These are phyloP conservation scores for Ophiostoma fasciatum DNA, from an alignment of 2,329 filamentous ascomycete genomes.

Conservation along the genomic window DNA sequence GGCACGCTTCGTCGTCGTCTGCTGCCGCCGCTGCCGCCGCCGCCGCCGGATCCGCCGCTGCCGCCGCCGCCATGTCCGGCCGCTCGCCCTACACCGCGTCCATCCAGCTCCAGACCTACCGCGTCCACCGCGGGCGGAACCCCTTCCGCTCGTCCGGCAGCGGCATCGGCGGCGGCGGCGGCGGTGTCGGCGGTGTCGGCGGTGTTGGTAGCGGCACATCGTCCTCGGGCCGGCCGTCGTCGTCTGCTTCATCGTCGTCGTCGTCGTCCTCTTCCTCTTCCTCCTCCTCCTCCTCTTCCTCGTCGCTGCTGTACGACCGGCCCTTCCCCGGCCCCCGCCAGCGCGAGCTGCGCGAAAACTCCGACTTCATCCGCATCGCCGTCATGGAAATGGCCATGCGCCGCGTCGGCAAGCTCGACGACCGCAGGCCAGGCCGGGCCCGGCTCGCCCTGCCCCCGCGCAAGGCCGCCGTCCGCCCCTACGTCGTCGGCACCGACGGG, in stretches of 20 bases:
- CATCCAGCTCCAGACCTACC: constrained; percentile 60
- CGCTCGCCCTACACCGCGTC: constrained; percentile 42
- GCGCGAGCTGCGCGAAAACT: constrained; percentile 54
- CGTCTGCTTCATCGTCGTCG: too few relatives aligned
- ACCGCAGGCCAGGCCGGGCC: constrained; percentile 51
- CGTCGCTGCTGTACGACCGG: constrained; percentile 4
- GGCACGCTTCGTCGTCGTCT: background rate
- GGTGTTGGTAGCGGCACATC: too few relatives aligned
- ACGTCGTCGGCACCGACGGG: constrained; percentile 41
- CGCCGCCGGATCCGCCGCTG: background rate
- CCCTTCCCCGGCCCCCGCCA: constrained; percentile 35
- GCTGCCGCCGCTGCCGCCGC: constrained; percentile 8
- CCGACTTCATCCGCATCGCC: constrained; percentile 55
- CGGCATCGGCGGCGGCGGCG: background rate
- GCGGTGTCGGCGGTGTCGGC: background rate
- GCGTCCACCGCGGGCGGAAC: constrained; percentile 29
- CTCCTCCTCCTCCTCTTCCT: too few relatives aligned
- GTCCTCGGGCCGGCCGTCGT: background rate
- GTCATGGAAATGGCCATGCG: constrained; percentile 63
- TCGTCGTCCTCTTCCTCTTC: too few relatives aligned
- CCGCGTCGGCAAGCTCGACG: constrained; percentile 49
- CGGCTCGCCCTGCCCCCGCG: constrained; percentile 54
- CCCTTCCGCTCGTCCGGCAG: background rate
- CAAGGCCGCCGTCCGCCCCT: constrained; percentile 35
- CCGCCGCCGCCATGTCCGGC: too few relatives aligned